Base-by-base conservation (phyloP, 176 grass and related monocot species). In the Secale cereale region DNA sequence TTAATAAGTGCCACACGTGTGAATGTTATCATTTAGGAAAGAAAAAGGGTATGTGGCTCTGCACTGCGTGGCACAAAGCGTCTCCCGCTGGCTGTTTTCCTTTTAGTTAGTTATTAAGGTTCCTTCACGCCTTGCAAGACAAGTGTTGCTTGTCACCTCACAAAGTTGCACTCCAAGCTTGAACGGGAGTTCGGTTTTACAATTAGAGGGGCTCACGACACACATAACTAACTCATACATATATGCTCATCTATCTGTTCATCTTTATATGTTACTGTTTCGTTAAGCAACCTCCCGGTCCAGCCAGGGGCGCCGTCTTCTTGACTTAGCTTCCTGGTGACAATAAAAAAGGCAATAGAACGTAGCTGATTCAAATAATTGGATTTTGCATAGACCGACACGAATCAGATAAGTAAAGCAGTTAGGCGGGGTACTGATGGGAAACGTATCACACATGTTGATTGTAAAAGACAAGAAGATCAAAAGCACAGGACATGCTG, bases 391-490 rank as follows among this genome's bases (percentile, higher is more conserved):
- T 45, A 23, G 11, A 62, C 30, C 70, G 59, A 48, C 70, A 64
- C 57, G 70, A 75, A 48, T 46, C 56, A 46, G 56, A 63, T 46
- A 61, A 10, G 69, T 22, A 75, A 75, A 46, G 40, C 39, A 63
- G 57, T 83, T 63, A 83, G 57, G 81, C 57, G 64, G 67, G 65
- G 22, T 22, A 33, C 20, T 15, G 13, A 83, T 74, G 19, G 19
- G 52, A 31, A 83, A 74, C 81, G 26, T 32, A 83, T 15, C 36
- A 60, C 33, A 63, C 19, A 48, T 74, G 68, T 41, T 32, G 1
- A 30, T 65, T 31, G 61, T 8, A 48, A 74, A 74, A 30, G 71
- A 41, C 41, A 74, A 29, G 41, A 43, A 74, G 41, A 74, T 74
- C 25, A 74, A 74, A 74, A 74, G 71, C 15, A 50, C 41, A 74